phyloP scores from a whole-genome alignment of 805 yeast species.

The Yamadazyma takamatsuzukensis region DNA sequence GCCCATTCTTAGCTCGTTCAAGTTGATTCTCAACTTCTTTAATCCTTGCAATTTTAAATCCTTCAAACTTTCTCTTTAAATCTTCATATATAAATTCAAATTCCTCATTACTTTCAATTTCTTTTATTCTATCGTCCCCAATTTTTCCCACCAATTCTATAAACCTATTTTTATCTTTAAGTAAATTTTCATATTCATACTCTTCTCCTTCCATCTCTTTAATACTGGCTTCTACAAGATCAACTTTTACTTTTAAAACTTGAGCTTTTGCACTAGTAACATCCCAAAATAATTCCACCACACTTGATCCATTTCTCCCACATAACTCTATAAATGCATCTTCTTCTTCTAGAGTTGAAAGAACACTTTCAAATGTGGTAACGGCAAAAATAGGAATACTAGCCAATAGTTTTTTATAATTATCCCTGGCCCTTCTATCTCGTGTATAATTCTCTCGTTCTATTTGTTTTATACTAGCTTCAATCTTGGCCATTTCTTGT shows the following conservation, averaged over 20 bases:
- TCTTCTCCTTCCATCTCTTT: slow-evolving; percentile 12
- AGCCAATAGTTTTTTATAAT: slow-evolving; percentile 46
- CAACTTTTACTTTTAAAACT: slow-evolving; percentile 53
- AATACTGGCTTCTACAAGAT: slow-evolving; percentile 51
- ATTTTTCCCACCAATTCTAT: slow-evolving; percentile 13
- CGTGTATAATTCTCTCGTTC: slow-evolving; percentile 43
- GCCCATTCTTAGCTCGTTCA: slow-evolving; percentile 3
- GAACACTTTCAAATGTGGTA: slow-evolving; percentile 56
- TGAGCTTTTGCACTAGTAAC: slow-evolving; percentile 59
- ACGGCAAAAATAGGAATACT: slow-evolving; percentile 45
- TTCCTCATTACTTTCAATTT: slow-evolving; percentile 19
- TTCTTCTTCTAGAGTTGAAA: slow-evolving; percentile 49
- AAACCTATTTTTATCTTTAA: slow-evolving; percentile 18
- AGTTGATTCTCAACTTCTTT: slow-evolving; percentile 13
- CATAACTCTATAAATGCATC: slow-evolving; percentile 55
- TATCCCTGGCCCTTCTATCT: slow-evolving; percentile 67
- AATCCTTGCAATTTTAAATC: slow-evolving; percentile 12
- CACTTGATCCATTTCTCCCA: slow-evolving; percentile 75
- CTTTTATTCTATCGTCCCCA: slow-evolving; percentile 27
- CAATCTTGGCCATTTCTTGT: slow-evolving; percentile 15
- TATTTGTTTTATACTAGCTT: slow-evolving; percentile 16
- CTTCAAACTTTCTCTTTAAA: slow-evolving; percentile 20
- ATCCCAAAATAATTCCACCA: slow-evolving; percentile 77
- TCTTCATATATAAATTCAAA: slow-evolving; percentile 24
- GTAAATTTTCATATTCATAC: slow-evolving; percentile 12